A percentile compares a stretch with the other conserved stretches of the same genome.
phyloP scores from a whole-genome alignment of 805 yeast genomes.

The Diddensiella caesifluorescens region DNA sequence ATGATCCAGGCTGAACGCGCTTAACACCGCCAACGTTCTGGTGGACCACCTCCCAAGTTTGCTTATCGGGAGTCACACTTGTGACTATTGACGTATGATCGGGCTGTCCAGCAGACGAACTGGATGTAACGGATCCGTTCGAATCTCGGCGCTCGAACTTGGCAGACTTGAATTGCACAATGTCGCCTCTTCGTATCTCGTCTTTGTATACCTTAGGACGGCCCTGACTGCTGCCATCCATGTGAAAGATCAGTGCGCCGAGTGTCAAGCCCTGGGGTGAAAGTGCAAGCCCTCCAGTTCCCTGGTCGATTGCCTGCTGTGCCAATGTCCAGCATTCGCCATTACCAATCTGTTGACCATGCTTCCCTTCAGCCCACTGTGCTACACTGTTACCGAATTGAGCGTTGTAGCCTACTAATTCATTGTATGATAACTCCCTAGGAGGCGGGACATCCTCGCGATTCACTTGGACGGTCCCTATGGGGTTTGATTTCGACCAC shows the following conservation, averaged over 20 bases:
- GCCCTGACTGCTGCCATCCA: conserved; percentile 6
- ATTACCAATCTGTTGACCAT: conserved; percentile 32
- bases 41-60: conserved; percentile 22
- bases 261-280: conserved; percentile 28
- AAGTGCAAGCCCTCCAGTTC: conserved; percentile 25
- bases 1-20: conserved; percentile 28
- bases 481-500: conserved; percentile 32
- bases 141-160: conserved; percentile 21
- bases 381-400: conserved; percentile 33
- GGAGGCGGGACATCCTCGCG: conserved; percentile 40
- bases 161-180: conserved; percentile 31
- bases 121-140: conserved; percentile 15
- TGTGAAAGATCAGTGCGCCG: conserved; percentile 28
- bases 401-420: conserved; percentile 24
- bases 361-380: conserved; percentile 31
- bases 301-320: conserved; percentile 30
- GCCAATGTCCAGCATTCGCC: conserved; percentile 41
- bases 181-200: conserved; percentile 34
- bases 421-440: conserved; percentile 26
- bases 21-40: conserved; percentile 32
- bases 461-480: conserved; percentile 34
- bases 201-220: conserved; percentile 18
- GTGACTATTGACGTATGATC: conserved; percentile 35
- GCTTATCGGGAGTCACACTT: conserved; percentile 18
- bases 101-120: conserved; percentile 29